Evolutionary conservation across 352 stramenopile genomes (phyloP).

Genomic region (Plasmopara viticola): DNA sequence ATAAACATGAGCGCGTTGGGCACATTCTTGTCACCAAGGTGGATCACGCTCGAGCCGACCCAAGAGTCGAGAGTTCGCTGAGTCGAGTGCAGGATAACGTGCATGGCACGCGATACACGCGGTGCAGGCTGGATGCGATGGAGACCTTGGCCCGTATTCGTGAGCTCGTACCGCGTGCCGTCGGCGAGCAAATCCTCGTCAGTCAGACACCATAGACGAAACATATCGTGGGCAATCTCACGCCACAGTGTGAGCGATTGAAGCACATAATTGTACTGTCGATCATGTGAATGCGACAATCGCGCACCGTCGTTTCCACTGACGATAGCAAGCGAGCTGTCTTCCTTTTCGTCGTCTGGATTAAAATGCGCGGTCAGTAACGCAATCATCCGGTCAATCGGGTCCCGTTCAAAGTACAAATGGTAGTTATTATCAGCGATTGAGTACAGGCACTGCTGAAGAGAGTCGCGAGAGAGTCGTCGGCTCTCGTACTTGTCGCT

Average conservation of each 20-base stretch:
- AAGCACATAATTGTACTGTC: constrained; percentile 95
- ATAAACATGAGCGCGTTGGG: constrained; percentile 98
- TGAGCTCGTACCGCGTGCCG: constrained; percentile 80
- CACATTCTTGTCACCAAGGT: constrained; percentile 97
- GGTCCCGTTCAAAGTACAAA: constrained; percentile 95
- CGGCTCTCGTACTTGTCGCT: constrained; percentile 62
- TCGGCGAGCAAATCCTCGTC: constrained; percentile 88
- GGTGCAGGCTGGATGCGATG: constrained; percentile 92
- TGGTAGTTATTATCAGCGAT: constrained; percentile 97
- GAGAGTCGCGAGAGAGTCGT: constrained; percentile 64
- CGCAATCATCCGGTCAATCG: constrained; percentile 93
- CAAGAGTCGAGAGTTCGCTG: constrained; percentile 74
- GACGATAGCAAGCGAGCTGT: constrained; percentile 89
- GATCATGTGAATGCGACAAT: constrained; percentile 91
- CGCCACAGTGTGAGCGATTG: constrained; percentile 95
- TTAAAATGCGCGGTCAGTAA: constrained; percentile 86
- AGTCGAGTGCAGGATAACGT: constrained; percentile 86
- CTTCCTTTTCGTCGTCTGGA: constrained; percentile 56
- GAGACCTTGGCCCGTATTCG: constrained; percentile 93
- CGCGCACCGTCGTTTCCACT: constrained; percentile 89
- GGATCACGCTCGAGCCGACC: constrained; percentile 94
- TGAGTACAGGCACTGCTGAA: constrained; percentile 94
- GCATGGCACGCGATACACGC: constrained; percentile 93
- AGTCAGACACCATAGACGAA: constrained; percentile 92
- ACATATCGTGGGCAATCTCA: constrained; percentile 95